These are phyloP conservation scores for Tuber calosporum DNA, from an alignment of 495 filamentous ascomycete genomes.

Conservation along the genomic window DNA sequence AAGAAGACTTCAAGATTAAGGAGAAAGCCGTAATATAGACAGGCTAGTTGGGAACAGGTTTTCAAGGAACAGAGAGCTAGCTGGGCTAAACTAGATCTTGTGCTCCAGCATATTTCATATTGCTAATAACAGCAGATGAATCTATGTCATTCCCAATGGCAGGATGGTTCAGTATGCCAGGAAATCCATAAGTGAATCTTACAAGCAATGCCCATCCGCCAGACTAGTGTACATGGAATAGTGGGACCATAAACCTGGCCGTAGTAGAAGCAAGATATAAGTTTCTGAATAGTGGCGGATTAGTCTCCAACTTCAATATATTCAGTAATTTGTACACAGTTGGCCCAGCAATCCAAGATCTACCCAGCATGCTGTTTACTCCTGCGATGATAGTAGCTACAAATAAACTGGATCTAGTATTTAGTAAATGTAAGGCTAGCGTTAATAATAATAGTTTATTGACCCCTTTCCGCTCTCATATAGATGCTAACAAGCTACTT, in stretches of 20 bases:
- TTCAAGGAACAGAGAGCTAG: conserved; percentile 27
- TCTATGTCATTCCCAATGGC: conserved; percentile 12
- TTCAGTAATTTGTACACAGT: conserved; percentile 59
- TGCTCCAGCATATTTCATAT: neutral
- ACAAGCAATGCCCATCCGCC: conserved; percentile 57
- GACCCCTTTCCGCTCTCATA: neutral
- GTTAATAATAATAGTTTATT: conserved; percentile 62
- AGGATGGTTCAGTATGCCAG: conserved; percentile 19
- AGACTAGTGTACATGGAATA: conserved; percentile 51
- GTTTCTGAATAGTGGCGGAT: conserved; percentile 44
- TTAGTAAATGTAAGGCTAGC: conserved; percentile 67
- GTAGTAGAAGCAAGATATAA: conserved; percentile 39
- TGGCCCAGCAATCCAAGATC: conserved; percentile 50
- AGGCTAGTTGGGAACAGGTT: conserved; percentile 43
- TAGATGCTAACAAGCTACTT: neutral
- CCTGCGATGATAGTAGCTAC: conserved; percentile 54
- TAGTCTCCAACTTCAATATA: conserved; percentile 59
- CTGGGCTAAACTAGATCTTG: conserved; percentile 21
- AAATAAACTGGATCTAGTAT: conserved; percentile 59
- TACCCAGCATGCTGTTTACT: conserved; percentile 66
- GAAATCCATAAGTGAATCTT: conserved; percentile 55
- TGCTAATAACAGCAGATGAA: neutral
- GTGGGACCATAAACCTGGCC: conserved; percentile 43
- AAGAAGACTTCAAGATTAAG: conserved; percentile 52
- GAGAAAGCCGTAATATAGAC: conserved; percentile 47